A percentile compares a stretch with the other conserved stretches of the same genome.
Evolutionary conservation across 2,329 filamentous ascomycete species (phyloP).

Genomic region (Exophiala mesophila): DNA sequence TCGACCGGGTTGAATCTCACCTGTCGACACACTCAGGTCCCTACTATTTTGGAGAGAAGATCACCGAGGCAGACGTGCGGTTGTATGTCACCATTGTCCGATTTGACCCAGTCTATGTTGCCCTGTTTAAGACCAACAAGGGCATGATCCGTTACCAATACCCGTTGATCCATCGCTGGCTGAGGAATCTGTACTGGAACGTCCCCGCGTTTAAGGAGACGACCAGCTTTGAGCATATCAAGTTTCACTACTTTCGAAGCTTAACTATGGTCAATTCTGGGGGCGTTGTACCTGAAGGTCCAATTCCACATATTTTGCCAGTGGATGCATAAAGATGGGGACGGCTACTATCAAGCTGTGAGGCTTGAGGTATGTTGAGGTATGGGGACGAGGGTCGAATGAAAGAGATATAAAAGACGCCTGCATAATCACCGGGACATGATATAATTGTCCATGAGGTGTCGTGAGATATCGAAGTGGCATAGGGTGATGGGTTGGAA

Average conservation of each 20-base stretch:
- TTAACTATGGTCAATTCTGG: constrained; percentile 10
- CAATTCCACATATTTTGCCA: constrained; percentile 16
- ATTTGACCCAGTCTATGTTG: constrained; percentile 68
- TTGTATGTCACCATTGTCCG: constrained; percentile 63
- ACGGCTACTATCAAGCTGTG: too few species aligned
- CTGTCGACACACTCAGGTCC: constrained; percentile 50
- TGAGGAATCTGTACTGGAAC: constrained; percentile 42
- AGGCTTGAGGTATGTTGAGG: too few species aligned
- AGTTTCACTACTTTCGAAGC: constrained; percentile 16
- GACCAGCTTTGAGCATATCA: constrained; percentile 35
- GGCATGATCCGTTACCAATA: constrained; percentile 59
- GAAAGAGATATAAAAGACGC: too few species aligned
- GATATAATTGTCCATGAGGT: too few species aligned
- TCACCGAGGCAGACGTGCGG: constrained; percentile 75
- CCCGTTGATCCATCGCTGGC: constrained; percentile 42
- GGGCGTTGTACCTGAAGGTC: constrained; percentile 18
- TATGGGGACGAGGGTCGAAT: too few species aligned
- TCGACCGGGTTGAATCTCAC: constrained; percentile 68
- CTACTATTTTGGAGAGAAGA: constrained; percentile 64
- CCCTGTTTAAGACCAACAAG: constrained; percentile 71
- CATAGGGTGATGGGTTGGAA: too few species aligned
- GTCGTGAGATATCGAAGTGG: too few species aligned
- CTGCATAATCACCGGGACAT: too few species aligned
- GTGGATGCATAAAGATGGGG: constrained; percentile 10
- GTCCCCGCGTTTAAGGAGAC: constrained; percentile 40